Conservation (phyloP, 305 asterid genomes). For the Fraxinus albicans region DNA sequence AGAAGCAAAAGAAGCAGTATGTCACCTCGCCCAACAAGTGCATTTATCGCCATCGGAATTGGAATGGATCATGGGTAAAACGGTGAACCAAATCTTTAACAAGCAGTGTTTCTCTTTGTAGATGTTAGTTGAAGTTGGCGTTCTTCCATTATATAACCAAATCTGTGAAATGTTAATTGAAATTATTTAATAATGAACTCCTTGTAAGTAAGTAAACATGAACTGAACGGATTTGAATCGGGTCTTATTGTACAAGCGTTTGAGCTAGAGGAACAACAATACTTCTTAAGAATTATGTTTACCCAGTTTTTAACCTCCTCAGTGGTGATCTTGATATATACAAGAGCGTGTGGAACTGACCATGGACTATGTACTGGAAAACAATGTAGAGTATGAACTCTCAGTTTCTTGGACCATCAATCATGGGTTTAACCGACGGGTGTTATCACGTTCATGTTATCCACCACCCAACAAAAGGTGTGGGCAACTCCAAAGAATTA, state of each 20-base stretch:
- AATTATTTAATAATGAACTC: not conserved
- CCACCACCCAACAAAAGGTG: not conserved
- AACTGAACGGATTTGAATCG: not conserved
- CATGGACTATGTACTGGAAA: not conserved
- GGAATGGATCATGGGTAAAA: constrained; percentile 81
- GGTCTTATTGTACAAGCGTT: not conserved
- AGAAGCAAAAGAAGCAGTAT: constrained; percentile 69
- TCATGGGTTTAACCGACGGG: not conserved
- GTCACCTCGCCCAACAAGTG: constrained; percentile 39
- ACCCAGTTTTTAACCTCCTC: not conserved
- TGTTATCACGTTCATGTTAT: not conserved
- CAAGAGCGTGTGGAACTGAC: not conserved
- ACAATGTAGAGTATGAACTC: not conserved
- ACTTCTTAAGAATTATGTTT: not conserved
- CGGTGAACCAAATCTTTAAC: constrained; percentile 49
- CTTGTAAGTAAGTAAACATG: not conserved
- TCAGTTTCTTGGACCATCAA: not conserved
- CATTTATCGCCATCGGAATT: constrained; percentile 47
- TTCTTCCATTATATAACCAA: not conserved
- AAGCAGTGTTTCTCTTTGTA: constrained; percentile 35
- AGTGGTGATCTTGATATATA: not conserved
- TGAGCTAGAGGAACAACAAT: not conserved
- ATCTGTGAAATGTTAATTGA: not conserved
- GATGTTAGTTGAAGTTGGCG: not conserved
- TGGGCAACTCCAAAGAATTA: not conserved